Conservation (phyloP, 495 filamentous ascomycete species). For the Penicillium desertorum region DNA sequence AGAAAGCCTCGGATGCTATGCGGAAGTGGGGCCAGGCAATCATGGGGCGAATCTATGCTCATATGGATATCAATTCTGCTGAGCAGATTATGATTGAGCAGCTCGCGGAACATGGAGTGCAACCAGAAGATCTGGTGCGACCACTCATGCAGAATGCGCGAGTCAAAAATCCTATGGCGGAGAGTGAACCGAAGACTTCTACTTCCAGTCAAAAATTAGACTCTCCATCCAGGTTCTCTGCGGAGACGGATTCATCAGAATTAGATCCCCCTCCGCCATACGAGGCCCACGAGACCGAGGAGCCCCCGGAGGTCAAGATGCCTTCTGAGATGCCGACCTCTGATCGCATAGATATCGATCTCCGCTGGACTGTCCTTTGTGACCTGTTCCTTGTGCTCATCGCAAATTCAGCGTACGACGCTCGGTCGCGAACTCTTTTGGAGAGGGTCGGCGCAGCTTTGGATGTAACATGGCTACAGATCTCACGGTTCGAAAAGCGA, state of each 20-base stretch:
- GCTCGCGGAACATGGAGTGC: constrained; percentile 84
- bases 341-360: constrained; percentile 87
- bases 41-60: constrained; percentile 87
- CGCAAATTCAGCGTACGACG: constrained; percentile 91
- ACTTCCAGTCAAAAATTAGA: constrained; percentile 32
- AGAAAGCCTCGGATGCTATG: constrained; percentile 69
- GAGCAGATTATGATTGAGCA: constrained; percentile 99
- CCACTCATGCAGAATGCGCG: constrained; percentile 89
- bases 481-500: constrained; percentile 95
- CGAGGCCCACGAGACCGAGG: constrained; percentile 64
- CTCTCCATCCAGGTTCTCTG: constrained; percentile 28
- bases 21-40: constrained; percentile 98
- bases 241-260: constrained; percentile 34
- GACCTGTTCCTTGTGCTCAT: constrained; percentile 94
- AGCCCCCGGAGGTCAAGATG: constrained; percentile 70
- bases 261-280: constrained; percentile 68
- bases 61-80: constrained; percentile 88
- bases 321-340: constrained; percentile 78
- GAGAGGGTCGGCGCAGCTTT: constrained; percentile 79
- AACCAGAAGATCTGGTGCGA: constrained; percentile 76
- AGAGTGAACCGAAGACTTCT: constrained; percentile 32
- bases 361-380: constrained; percentile 96
- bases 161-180: constrained; percentile 89
- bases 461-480: constrained; percentile 84
- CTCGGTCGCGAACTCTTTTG: constrained; percentile 80